Evolutionary conservation across 768 basidiomycete genomes (phyloP), one percentile per base, ranked within the genome.

Genomic region (Boletus rubropictus): DNA sequence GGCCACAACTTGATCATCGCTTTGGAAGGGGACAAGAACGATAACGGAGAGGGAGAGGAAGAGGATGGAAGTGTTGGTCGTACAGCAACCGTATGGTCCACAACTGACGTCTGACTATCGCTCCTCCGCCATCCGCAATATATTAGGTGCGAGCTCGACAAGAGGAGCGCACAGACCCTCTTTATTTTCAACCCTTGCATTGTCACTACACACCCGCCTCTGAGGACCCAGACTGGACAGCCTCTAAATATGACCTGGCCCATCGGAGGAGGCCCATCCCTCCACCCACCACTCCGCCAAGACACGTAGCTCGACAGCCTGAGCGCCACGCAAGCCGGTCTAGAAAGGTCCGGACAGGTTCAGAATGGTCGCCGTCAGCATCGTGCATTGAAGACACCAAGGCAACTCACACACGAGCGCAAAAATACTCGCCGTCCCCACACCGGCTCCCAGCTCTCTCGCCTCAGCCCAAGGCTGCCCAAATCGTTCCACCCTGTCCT

Each of bases 1-100:
- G 81, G 77, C 87, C 87, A 85, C 51, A 87, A 70, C 60, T 80
- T 83, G 55, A 88, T 72, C 81, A 87, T 85, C 45, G 65, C 62
- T 52, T 61, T 63, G 33, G 64, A 61, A 5, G 65, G 43, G 7
- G 59, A 49, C 17, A 53, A 47, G 41, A 51, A 62, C 21, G 63
- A 63, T 22, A 52, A 53, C 41, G 55, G 58, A 31, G 56, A 25
- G 15, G 38, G 51, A 8, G 54, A 44, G n/a, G 60, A 48, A 14
- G 53, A 65, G 1, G 47, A 39, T 2, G 52, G 29, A 25, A 38
- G 34, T 41, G 50, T 22, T 48, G 55, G 50, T 54, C n/a, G 50
- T 17, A 25, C 31, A 10, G 24, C 32, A 37, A 57, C 29, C 28
- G 47, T 20, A 27, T n/a, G n/a, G n/a, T 46, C n/a, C 41, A 22